Base-by-base conservation (phyloP, 2,329 filamentous ascomycete species). In the Epichloe coenophiala region DNA sequence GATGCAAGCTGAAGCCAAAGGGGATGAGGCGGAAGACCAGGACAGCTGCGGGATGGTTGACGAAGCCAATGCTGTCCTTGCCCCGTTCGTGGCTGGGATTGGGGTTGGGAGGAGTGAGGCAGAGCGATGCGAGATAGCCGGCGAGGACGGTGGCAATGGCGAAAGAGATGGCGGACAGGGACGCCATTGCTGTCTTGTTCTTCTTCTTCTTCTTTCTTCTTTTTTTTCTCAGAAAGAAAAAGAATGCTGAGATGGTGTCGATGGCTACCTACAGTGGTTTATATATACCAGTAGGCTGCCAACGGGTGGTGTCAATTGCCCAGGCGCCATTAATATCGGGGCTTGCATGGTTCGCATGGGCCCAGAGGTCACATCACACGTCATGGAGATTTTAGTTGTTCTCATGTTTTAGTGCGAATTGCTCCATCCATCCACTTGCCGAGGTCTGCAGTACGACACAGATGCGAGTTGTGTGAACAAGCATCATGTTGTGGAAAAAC, bases 141-240 rank as follows among this genome's bases (percentile, higher is more conserved):
- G 50, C 23, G 9, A 52, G 19, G 27, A n/a, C 12, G 27, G 27
- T 37, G 47, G 41, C 47, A 17, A 41, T 31, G 31, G 46, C 50
- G 38, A 52, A 52, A 9, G 47, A 43, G 33, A 33, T 39, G 23
- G 47, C 38, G 4, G 50, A 52, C n/a, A 52, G 35, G 9, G 50
- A 52, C 15, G 38, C 19, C 50, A 52, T 52, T 39, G 23, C 17
- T 43, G 31, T 13, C 36, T 31, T 12, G 8, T 31, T 8, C 6
- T 43, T 43, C 6, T 31, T 27, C 21, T 38, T 23, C 6, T 6
- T 12, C 7, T 1, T 13, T 17, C 17, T 17, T 17, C 17, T 17
- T 23, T 7, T 12, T 12, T 15, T 23, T 15, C 12, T 0, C 15
- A 3, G 7, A 31, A 31, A 31, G 12, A 27, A 42, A 31, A 31